Conservation (phyloP, 768 basidiomycete species). For the Psilocybe subaeruginosa region DNA sequence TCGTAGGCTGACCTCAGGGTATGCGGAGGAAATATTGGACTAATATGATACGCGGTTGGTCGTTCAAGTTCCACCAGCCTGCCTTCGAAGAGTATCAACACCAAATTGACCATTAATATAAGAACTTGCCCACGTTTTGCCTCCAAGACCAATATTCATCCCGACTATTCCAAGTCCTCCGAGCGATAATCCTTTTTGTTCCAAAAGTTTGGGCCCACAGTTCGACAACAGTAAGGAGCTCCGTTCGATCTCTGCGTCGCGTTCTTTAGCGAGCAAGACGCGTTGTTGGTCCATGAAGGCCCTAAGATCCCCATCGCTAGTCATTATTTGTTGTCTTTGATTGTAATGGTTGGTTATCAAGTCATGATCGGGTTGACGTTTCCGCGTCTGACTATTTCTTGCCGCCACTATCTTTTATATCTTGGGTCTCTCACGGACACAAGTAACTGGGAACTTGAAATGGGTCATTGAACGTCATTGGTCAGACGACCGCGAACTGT, state of each 20-base stretch:
- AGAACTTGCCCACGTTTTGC: conserved; percentile 69
- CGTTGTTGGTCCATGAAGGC: conserved; percentile 73
- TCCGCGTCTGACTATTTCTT: no score
- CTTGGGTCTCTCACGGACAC: no score
- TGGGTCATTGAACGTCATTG: no score
- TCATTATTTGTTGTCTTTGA: conserved; percentile 22
- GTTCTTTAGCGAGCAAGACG: conserved; percentile 68
- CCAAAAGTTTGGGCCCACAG: conserved; percentile 83
- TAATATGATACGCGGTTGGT: conserved; percentile 77
- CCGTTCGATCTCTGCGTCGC: conserved; percentile 83
- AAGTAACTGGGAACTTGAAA: no score
- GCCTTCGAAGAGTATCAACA: conserved; percentile 34
- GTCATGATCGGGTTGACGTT: background rate
- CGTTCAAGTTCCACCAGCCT: conserved; percentile 89
- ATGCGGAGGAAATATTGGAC: conserved; percentile 79
- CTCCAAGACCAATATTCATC: conserved; percentile 86
- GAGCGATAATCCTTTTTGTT: conserved; percentile 84
- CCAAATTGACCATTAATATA: conserved; percentile 1
- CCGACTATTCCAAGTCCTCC: conserved; percentile 70
- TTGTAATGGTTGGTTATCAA: background rate
- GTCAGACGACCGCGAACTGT: no score
- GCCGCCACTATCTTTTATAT: no score
- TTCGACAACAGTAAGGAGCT: conserved; percentile 80
- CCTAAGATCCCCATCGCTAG: conserved; percentile 39
- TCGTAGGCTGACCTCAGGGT: conserved; percentile 61